Evolutionary conservation across 176 grass and related monocot genomes (phyloP).

Genomic region (Hsuehochloa calcarea): DNA sequence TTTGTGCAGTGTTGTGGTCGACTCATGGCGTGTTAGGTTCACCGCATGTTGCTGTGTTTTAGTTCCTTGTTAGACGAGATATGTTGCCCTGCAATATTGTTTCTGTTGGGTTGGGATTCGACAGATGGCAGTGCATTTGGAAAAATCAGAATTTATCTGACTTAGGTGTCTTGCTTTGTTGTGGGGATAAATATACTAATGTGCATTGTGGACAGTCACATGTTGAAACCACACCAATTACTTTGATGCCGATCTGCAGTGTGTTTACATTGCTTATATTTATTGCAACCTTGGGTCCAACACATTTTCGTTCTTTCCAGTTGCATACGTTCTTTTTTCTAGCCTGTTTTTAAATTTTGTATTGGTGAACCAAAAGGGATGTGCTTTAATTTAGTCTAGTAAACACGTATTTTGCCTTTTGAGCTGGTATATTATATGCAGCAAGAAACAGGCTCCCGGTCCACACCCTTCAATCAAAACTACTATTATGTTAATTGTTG

Average conservation of each 20-base stretch:
- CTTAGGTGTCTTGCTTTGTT: background rate
- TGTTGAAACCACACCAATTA: constrained; percentile 17
- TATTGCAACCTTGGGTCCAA: background rate
- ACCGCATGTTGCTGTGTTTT: background rate
- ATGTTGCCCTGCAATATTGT: background rate
- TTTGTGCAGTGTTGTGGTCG: background rate
- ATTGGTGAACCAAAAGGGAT: constrained; percentile 1
- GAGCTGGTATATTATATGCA: background rate
- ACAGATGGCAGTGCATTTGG: background rate
- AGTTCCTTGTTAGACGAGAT: background rate
- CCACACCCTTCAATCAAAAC: background rate
- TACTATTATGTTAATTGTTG: background rate
- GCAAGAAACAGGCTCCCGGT: background rate
- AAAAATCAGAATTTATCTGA: background rate
- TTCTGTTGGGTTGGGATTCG: background rate
- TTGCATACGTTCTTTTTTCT: background rate
- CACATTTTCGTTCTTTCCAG: background rate
- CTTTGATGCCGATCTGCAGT: background rate
- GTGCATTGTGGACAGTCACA: background rate
- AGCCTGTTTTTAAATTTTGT: background rate
- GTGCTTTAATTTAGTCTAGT: constrained; percentile 3
- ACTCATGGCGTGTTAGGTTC: background rate
- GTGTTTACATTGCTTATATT: background rate
- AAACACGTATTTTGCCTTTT: background rate
- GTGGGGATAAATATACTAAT: background rate